phyloP scores from a whole-genome alignment of 2,329 filamentous ascomycete species.

The Erysiphe pulchra region DNA sequence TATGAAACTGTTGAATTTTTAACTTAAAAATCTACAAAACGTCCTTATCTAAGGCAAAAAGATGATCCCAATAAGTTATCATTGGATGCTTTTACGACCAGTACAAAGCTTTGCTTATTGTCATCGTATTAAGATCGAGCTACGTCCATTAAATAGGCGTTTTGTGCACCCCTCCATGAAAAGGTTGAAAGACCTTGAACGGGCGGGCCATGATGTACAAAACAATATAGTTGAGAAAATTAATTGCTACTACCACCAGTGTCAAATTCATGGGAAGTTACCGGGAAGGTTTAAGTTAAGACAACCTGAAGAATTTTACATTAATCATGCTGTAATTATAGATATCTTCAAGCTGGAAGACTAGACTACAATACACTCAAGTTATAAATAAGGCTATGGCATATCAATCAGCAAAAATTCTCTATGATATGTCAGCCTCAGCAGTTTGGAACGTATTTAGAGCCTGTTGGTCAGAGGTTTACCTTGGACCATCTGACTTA shows the following conservation, averaged over 20 bases:
- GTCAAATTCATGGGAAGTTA: slow-evolving; percentile 5
- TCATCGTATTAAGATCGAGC: neutral
- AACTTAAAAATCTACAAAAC: neutral
- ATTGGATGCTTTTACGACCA: neutral
- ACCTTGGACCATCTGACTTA: neutral
- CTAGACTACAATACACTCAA: neutral
- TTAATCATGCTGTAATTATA: slow-evolving; percentile 1
- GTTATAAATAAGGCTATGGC: neutral
- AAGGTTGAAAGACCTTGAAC: neutral
- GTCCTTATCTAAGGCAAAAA: neutral
- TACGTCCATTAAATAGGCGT: neutral
- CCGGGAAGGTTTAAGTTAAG: slow-evolving; percentile 4
- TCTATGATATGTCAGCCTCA: neutral
- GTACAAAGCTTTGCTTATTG: neutral
- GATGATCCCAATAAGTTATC: neutral
- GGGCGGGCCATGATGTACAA: slow-evolving; percentile 1
- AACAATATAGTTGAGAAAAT: neutral
- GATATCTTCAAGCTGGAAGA: slow-evolving; percentile 1
- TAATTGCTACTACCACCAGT: neutral
- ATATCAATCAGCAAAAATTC: slow-evolving; percentile 1
- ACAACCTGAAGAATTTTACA: neutral
- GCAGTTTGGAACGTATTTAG: neutral
- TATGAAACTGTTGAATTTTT: neutral
- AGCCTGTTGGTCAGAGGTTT: slow-evolving; percentile 1
- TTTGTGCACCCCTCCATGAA: neutral